A percentile compares a stretch with the other conserved stretches of the same genome.
Conservation (phyloP, 495 filamentous ascomycete species). For the Aspergillus bridgeri region DNA sequence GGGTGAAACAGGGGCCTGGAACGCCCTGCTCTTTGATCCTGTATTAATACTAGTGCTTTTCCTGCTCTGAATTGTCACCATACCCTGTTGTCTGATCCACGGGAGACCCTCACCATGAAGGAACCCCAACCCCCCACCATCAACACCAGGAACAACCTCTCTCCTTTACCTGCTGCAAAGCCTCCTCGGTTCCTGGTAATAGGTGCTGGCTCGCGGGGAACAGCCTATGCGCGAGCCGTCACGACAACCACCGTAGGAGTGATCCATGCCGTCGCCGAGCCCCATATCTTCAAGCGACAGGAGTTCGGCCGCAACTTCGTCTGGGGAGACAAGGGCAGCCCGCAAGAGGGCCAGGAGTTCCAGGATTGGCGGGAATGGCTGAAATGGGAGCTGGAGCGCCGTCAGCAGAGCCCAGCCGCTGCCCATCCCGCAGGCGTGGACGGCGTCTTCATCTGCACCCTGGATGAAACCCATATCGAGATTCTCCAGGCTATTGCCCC, state of each 20-base stretch:
- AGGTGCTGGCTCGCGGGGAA: conserved; percentile 82
- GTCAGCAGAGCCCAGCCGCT: conserved; percentile 19
- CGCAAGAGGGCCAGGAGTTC: conserved; percentile 61
- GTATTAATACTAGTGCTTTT: background rate
- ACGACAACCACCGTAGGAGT: conserved; percentile 55
- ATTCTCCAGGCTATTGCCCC: conserved; percentile 68
- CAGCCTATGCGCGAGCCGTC: conserved; percentile 69
- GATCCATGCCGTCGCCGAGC: conserved; percentile 78
- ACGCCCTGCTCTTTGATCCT: background rate
- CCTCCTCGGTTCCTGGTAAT: conserved; percentile 66
- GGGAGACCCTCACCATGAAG: conserved; percentile 23
- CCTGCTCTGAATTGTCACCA: background rate
- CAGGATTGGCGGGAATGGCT: conserved; percentile 71
- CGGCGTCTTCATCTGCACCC: conserved; percentile 81
- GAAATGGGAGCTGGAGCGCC: conserved; percentile 56
- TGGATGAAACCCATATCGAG: conserved; percentile 82
- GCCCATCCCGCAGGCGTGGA: conserved; percentile 50
- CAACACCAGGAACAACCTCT: background rate
- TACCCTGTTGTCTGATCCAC: background rate
- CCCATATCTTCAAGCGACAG: conserved; percentile 69
- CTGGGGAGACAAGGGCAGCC: conserved; percentile 48
- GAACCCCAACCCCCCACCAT: conserved; percentile 16
- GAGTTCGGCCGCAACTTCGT: conserved; percentile 65
- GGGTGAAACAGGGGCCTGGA: background rate
- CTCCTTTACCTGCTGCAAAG: conserved; percentile 1